These are phyloP conservation scores for Scedosporium dehoogii DNA, from an alignment of 2,329 filamentous ascomycete species.

Conservation along the genomic window DNA sequence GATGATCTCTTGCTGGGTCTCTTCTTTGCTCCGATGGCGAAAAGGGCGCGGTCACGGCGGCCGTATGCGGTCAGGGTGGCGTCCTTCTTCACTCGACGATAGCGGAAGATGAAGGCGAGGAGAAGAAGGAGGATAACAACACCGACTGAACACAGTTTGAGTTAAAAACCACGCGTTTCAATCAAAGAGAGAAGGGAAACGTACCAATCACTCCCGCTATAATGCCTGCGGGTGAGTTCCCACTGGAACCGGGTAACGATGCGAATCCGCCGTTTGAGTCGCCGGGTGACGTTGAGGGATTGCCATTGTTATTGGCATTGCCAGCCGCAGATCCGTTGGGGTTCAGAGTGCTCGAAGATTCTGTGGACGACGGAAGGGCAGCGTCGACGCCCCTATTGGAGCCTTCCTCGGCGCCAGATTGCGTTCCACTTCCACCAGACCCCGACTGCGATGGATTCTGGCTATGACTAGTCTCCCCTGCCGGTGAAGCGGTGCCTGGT, in stretches of 20 bases:
- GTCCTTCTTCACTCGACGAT: not conserved
- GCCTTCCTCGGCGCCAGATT: not conserved
- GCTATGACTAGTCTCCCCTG: not conserved
- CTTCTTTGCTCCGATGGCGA: not conserved
- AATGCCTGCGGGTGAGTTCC: not conserved
- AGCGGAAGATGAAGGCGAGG: slow-evolving; percentile 2
- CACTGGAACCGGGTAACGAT: not conserved
- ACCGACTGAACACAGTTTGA: not conserved
- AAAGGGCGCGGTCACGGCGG: not conserved
- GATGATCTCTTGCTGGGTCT: not conserved
- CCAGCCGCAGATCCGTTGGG: not conserved
- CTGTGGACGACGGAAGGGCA: not conserved
- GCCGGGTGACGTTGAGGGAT: not conserved
- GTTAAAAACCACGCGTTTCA: not conserved
- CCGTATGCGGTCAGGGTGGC: not conserved
- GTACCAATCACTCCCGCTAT: not conserved
- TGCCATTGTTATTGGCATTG: not conserved
- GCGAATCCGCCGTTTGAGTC: not conserved
- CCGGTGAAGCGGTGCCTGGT: not conserved
- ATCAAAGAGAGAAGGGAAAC: not conserved
- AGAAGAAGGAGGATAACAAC: not conserved
- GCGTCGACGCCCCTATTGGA: not conserved
- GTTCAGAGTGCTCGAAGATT: not conserved
- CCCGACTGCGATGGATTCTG: not conserved
- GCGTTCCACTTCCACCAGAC: not conserved